phyloP scores from a whole-genome alignment of 371 early-diverging fungal genomes.

The Mortierella sp. region DNA sequence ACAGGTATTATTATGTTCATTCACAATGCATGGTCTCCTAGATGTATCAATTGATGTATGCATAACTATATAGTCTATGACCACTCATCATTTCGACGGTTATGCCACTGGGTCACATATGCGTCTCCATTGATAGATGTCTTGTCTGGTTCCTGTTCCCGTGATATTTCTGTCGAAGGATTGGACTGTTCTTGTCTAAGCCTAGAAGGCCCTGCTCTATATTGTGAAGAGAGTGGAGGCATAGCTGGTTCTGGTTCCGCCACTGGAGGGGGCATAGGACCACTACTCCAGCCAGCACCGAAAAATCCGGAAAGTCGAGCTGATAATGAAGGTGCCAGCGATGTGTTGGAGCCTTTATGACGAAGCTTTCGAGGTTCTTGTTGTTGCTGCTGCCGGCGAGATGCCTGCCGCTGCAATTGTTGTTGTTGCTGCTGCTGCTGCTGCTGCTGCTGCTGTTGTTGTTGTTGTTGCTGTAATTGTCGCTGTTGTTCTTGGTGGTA shows the following conservation, averaged over 20 bases:
- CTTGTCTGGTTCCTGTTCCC: slow-evolving; percentile 21
- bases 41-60: too few species aligned
- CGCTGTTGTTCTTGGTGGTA: slow-evolving; percentile 26
- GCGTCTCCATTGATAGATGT: slow-evolving; percentile 33
- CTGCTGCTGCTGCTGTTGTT: slow-evolving; percentile 22
- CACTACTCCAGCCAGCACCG: slow-evolving; percentile 46
- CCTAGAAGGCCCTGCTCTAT: slow-evolving; percentile 19
- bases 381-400: neutral
- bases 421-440: slow-evolving; percentile 12
- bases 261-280: slow-evolving; percentile 35
- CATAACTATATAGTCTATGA: slow-evolving; percentile 17
- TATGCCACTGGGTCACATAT: slow-evolving; percentile 48
- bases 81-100: slow-evolving; percentile 47
- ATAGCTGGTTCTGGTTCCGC: slow-evolving; percentile 7
- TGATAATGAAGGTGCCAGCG: slow-evolving; percentile 29
- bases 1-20: neutral
- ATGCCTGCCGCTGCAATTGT: slow-evolving; percentile 2
- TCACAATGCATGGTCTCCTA: too few species aligned
- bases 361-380: slow-evolving; percentile 17
- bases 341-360: slow-evolving; percentile 28
- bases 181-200: slow-evolving; percentile 13
- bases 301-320: slow-evolving; percentile 38
- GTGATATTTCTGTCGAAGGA: slow-evolving; percentile 9
- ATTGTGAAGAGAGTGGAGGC: neutral
- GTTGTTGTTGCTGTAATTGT: slow-evolving; percentile 20